Evolutionary conservation across 495 filamentous ascomycete genomes (phyloP), one percentile per base, ranked within the genome.

Genomic region (Penicillium steckii): DNA sequence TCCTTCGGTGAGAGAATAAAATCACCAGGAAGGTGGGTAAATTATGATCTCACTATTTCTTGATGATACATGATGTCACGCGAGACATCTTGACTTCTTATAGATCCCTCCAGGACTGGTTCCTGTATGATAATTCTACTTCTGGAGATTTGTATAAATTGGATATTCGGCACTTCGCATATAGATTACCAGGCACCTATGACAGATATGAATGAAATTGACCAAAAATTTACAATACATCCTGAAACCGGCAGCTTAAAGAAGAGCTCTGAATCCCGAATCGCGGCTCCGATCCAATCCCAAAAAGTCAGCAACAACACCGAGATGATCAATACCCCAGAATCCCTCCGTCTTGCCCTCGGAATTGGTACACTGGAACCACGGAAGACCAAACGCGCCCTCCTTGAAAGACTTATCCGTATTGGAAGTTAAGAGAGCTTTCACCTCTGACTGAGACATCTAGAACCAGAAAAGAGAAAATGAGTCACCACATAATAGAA

Each of bases 371-470:
- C 84, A 84, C 25, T 80, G 77, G 55, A 87, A 80, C 85, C 85
- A 90, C 0, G 87, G 87, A 23, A 90, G 58, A 4, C 87, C 87
- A 68, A 91, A 91, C 1, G 84, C 84, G 6, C 85, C 87, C 6
- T 77, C 69, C 21, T 60, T 69, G 40, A 89, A 78, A 2, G 84
- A 81, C 13, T 52, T 48, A 29, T 86, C 75, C 0, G 86, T 89
- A 45, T 85, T 85, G 21, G 69, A 59, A 0, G 45, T 58, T 41
- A 90, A 61, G 3, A 66, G 42, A 8, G 71, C 59, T 62, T 89
- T 89, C 44, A 75, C 73, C 24, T 83, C 79, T 8, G 75, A 43
- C 17, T 63, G 48, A n/a, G 33, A 56, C 48, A 73, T 40, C 71
- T 73, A 5, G 1, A 37, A 17, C n/a, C 13, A 43, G 18, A 37